phyloP scores from a whole-genome alignment of 257 asterid genomes.

The Solanum etuberosum region DNA sequence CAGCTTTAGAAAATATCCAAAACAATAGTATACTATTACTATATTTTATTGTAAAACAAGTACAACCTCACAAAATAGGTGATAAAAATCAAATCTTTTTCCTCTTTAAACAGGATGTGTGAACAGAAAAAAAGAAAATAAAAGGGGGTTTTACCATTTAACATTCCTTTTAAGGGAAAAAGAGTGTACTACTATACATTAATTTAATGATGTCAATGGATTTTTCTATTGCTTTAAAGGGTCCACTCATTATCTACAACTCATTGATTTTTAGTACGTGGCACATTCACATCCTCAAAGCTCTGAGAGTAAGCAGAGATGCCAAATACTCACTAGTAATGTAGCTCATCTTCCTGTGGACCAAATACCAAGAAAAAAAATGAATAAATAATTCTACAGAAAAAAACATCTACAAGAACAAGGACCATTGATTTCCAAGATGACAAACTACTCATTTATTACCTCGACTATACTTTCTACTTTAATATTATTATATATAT shows the following conservation, averaged over 20 bases:
- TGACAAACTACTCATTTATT: not conserved
- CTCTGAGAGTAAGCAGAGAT: not conserved
- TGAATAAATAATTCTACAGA: not conserved
- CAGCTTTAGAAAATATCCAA: not conserved
- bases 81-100: not conserved
- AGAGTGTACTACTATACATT: not conserved
- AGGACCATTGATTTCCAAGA: not conserved
- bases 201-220: not conserved
- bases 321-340: not conserved
- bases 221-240: not conserved
- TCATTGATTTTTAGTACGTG: conserved; percentile 21
- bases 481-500: no score
- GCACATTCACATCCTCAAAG: conserved; percentile 36
- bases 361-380: not conserved
- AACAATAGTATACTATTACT: not conserved
- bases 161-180: not conserved
- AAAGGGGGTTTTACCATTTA: not conserved
- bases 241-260: conserved; percentile 5
- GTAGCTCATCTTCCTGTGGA: not conserved
- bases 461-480: not conserved
- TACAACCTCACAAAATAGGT: conserved; percentile 49
- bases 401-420: not conserved
- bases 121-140: not conserved
- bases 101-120: not conserved
- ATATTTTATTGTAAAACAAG: conserved; percentile 6